Evolutionary conservation across 192 early-diverging fungal genomes (phyloP), one percentile per base, ranked within the genome.

Genomic region (Podila epigama): DNA sequence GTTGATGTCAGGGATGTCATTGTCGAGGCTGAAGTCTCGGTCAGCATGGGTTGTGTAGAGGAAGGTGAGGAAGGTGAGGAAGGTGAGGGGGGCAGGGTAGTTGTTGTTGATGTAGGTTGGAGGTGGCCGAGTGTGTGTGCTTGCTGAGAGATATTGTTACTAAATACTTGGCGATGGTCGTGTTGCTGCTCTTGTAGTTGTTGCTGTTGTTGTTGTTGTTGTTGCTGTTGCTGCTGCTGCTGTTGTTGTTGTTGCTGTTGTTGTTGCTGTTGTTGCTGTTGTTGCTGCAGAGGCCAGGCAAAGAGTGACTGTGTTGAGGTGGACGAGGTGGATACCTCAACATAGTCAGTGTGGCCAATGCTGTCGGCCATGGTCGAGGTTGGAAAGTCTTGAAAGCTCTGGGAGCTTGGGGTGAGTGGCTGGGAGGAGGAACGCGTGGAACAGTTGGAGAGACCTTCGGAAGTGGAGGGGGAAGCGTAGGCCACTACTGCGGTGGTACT

Each of bases 211-310:
- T 9, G 32, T 57, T 15, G 32, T 35, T 57, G 55, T 34, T 57
- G 39, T 41, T 22, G 58, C 20, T n/a, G n/a, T 11, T 44, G 59
- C 34, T 48, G 59, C 29, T 50, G 59, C 22, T 59, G 58, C 8
- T 8, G 37, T 25, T 41, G 35, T 13, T 22, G 13, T 4, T 12
- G 35, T 28, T 18, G n/a, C 33, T 58, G 56, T 6, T 3, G 8
- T 27, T 35, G 12, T 39, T 6, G 2, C 6, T 32, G 5, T 28
- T 40, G 22, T 59, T 27, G 58, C 28, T 31, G n/a, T 6, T 9
- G 53, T 31, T 36, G 56, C 56, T 15, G 13, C 35, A 58, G 3
- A n/a, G n/a, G n/a, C n/a, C n/a, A n/a, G n/a, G n/a, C n/a, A n/a
- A n/a, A n/a, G n/a, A n/a, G n/a, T n/a, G n/a, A n/a, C n/a, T n/a